phyloP scores from a whole-genome alignment of 305 asterid genomes.

The Fraxinus dipetala region DNA sequence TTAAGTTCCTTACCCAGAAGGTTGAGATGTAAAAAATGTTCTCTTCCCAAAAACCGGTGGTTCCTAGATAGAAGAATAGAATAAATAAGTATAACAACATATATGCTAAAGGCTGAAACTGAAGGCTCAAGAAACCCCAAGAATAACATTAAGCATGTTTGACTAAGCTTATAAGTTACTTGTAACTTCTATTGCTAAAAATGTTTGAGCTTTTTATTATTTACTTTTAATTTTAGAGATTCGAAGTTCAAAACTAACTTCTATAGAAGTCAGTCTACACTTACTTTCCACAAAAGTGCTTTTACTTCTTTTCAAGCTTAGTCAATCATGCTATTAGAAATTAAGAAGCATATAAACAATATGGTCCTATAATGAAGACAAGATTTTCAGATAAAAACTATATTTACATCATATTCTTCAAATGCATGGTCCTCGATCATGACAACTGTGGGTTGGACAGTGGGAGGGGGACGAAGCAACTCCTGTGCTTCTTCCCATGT shows the following conservation, averaged over 20 bases:
- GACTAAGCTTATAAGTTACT: neutral
- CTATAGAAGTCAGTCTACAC: neutral
- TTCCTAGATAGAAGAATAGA: conserved; percentile 44
- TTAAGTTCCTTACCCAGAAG: conserved; percentile 60
- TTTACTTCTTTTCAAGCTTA: neutral
- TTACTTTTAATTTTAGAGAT: neutral
- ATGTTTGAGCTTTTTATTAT: neutral
- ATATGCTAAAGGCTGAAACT: neutral
- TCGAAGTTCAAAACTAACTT: neutral
- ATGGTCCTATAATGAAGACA: neutral
- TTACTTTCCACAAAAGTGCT: neutral
- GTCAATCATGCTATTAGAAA: neutral
- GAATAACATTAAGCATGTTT: neutral
- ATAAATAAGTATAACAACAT: neutral
- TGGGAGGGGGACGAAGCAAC: conserved; percentile 70
- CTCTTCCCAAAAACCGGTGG: conserved; percentile 88
- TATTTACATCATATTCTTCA: conserved; percentile 74
- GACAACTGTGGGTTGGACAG: conserved; percentile 46
- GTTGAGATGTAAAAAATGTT: conserved; percentile 57
- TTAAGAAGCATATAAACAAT: neutral
- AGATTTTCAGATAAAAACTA: neutral
- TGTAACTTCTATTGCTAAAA: neutral
- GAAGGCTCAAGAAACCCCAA: neutral
- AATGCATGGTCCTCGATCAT: conserved; percentile 60
- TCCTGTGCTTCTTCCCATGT: conserved; percentile 98